Evolutionary conservation across 257 asterid species (phyloP).

Genomic region (Penstemon eatonii): DNA sequence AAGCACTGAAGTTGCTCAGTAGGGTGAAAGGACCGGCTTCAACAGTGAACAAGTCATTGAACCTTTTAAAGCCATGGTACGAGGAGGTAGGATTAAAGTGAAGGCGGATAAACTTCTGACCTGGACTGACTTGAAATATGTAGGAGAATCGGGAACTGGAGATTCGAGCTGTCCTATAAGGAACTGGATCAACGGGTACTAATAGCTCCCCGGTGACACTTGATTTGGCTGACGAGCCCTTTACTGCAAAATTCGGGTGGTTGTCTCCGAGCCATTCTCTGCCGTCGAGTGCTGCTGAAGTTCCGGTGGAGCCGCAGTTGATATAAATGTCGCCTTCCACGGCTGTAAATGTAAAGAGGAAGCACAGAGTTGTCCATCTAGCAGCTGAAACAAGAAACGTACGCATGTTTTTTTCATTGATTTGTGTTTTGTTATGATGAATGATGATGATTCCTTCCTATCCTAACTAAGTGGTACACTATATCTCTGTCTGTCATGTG

Average conservation of each 20-base stretch:
- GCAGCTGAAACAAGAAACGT: no score
- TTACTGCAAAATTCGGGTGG: neutral
- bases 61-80: slow-evolving; percentile 3
- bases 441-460: no score
- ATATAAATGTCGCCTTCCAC: neutral
- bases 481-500: no score
- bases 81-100: slow-evolving; percentile 16
- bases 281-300: slow-evolving; percentile 10
- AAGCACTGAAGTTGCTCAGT: slow-evolving; percentile 23
- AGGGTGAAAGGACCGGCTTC: slow-evolving; percentile 18
- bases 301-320: slow-evolving; percentile 22
- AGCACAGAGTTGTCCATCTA: no score
- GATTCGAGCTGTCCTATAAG: slow-evolving; percentile 8
- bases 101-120: slow-evolving; percentile 25
- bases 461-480: no score
- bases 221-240: slow-evolving; percentile 14
- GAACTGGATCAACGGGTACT: neutral
- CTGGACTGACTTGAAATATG: slow-evolving; percentile 1
- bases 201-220: neutral
- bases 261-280: slow-evolving; percentile 13
- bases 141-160: slow-evolving; percentile 16
- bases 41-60: slow-evolving; percentile 19
- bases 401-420: no score
- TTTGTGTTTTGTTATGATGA: no score
- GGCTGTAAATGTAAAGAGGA: no score